A percentile compares a stretch with the other conserved stretches of the same genome.
Conservation (phyloP, 2,329 filamentous ascomycete genomes). For the Xylaria sp. region DNA sequence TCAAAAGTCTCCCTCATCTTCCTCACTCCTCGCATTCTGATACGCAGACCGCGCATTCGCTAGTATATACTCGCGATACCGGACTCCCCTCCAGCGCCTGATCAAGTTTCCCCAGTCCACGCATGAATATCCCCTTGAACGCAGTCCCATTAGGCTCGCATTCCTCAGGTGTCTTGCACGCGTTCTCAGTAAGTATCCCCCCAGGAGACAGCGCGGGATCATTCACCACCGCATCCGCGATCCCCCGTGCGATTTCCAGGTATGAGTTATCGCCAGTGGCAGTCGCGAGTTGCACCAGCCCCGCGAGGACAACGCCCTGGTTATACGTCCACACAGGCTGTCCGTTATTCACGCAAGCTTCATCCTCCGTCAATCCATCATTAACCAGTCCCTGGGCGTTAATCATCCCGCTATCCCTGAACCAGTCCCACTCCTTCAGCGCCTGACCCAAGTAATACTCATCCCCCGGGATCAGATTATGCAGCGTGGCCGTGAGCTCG, state of each 20-base stretch:
- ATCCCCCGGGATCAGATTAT: conserved; percentile 47
- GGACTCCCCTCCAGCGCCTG: conserved; percentile 48
- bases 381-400: conserved; percentile 48
- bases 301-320: conserved; percentile 66
- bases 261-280: conserved; percentile 42
- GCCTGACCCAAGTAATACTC: conserved; percentile 48
- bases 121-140: conserved; percentile 68
- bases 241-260: conserved; percentile 32
- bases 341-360: conserved; percentile 40
- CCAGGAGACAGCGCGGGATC: conserved; percentile 45
- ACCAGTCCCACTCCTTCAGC: conserved; percentile 51
- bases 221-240: conserved; percentile 40
- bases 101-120: conserved; percentile 60
- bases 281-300: conserved; percentile 57
- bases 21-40: conserved; percentile 49
- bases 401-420: conserved; percentile 48
- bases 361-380: conserved; percentile 48
- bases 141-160: conserved; percentile 49
- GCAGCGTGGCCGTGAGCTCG: conserved; percentile 50
- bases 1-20: conserved; percentile 47
- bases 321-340: conserved; percentile 53
- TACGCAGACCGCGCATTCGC: conserved; percentile 61
- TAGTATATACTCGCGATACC: conserved; percentile 53
- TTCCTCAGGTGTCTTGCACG: conserved; percentile 40
- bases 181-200: conserved; percentile 51